A percentile compares a stretch with the other conserved stretches of the same genome.
phyloP scores from a whole-genome alignment of 1,284 basidiomycete genomes.

The Fomitopsis schrenkii region DNA sequence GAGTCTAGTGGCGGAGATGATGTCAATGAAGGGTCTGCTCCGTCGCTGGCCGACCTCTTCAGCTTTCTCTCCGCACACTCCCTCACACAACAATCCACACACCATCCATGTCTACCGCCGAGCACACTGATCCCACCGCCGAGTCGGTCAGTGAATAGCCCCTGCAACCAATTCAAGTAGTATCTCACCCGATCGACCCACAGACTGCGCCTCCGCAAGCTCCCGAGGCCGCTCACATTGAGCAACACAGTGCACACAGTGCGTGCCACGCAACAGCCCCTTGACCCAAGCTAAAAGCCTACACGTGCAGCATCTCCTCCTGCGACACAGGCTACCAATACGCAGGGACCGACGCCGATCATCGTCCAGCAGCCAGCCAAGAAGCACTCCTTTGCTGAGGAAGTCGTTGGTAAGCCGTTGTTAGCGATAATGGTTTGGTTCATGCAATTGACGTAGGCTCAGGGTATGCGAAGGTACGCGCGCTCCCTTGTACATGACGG shows the following conservation, averaged over 20 bases:
- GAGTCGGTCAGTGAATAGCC: background rate
- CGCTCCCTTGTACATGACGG: no score
- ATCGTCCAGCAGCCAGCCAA: background rate
- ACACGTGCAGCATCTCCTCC: background rate
- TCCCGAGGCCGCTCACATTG: background rate
- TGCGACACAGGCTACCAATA: background rate
- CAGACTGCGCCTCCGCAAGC: background rate
- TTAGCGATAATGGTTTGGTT: background rate
- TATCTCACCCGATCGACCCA: background rate
- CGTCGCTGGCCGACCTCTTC: background rate
- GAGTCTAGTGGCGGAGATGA: no score
- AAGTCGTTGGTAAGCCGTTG: conserved; percentile 8
- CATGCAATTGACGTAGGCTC: background rate
- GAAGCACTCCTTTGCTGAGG: conserved; percentile 7
- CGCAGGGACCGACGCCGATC: background rate
- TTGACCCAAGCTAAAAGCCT: background rate
- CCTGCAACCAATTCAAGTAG: no score
- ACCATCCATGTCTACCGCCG: background rate
- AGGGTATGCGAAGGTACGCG: conserved; percentile 9
- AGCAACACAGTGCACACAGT: background rate
- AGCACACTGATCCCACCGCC: background rate
- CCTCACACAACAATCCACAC: background rate
- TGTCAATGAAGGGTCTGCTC: background rate
- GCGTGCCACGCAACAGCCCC: background rate
- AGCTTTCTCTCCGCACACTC: background rate